Conservation (phyloP, 164 flowering plant species). For the Berberis thunbergii region DNA sequence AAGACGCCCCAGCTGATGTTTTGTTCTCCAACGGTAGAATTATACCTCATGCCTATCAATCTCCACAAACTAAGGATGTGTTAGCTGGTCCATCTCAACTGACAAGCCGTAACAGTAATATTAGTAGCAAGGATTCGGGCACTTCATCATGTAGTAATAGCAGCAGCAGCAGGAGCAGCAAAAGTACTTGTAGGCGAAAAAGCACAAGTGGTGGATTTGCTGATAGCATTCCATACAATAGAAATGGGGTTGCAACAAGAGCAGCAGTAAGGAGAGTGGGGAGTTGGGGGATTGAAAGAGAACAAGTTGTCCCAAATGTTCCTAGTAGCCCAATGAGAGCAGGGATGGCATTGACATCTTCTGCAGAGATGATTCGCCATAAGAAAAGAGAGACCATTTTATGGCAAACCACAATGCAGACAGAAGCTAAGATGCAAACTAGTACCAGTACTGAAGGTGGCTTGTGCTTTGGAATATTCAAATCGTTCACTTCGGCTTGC, state of each 20-base stretch:
- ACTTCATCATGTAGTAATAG: slow-evolving; percentile 1
- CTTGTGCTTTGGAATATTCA: not conserved
- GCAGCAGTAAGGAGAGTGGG: not conserved
- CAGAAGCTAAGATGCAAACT: not conserved
- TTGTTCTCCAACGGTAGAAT: slow-evolving; percentile 1
- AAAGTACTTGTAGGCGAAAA: not conserved
- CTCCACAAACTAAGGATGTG: not conserved
- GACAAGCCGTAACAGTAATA: not conserved
- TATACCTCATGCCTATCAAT: slow-evolving; percentile 2
- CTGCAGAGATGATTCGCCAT: not conserved
- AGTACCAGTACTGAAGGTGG: not conserved
- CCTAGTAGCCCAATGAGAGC: not conserved
- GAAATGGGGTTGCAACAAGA: not conserved
- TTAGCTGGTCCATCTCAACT: not conserved
- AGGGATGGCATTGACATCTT: not conserved
- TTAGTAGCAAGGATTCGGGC: not conserved
- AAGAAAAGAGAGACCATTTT: not conserved
- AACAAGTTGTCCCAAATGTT: not conserved
- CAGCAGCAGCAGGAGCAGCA: not conserved
- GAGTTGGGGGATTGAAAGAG: not conserved
- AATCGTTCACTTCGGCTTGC: slow-evolving; percentile 2
- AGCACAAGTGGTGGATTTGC: not conserved
- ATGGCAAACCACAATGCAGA: not conserved
- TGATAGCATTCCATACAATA: not conserved
- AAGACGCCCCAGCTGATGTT: not conserved